Evolutionary conservation across 805 yeast species (phyloP).

Genomic region (Saccharomycopsis sp.): DNA sequence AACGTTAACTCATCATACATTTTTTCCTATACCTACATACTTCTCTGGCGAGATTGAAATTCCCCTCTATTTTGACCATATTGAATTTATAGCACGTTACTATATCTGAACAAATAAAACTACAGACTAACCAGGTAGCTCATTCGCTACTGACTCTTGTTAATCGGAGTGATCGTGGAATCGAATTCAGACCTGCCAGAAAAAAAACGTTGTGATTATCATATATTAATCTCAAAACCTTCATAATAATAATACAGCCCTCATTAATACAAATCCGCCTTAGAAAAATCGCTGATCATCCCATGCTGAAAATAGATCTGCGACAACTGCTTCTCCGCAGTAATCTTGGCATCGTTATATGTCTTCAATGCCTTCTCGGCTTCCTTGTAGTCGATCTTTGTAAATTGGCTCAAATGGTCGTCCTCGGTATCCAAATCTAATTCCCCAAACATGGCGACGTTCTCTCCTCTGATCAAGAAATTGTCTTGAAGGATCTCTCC

Average conservation of each 20-base stretch:
- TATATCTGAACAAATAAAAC: too few relatives aligned
- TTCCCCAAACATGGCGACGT: conserved; percentile 90
- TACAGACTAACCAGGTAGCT: too few relatives aligned
- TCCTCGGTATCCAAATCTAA: conserved; percentile 85
- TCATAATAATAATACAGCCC: not conserved
- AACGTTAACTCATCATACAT: too few relatives aligned
- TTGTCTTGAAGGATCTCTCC: conserved; percentile 79
- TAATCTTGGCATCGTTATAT: conserved; percentile 30
- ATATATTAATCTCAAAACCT: too few relatives aligned
- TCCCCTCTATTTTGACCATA: too few relatives aligned
- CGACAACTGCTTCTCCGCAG: conserved; percentile 38
- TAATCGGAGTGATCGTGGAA: too few relatives aligned
- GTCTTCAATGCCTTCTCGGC: conserved; percentile 38
- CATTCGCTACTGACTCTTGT: too few relatives aligned
- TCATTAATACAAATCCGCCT: conserved; percentile 44
- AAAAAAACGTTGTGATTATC: too few relatives aligned
- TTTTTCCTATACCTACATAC: too few relatives aligned
- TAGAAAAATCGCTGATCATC: conserved; percentile 48
- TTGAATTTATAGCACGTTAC: too few relatives aligned
- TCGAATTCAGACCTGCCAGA: too few relatives aligned
- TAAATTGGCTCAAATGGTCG: conserved; percentile 48
- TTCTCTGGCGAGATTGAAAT: too few relatives aligned
- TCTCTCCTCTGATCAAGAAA: conserved; percentile 90
- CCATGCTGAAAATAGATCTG: conserved; percentile 48
- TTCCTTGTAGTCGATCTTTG: conserved; percentile 52